Percentiles rank a stretch among this genome's conserved stretches.
These are phyloP conservation scores for Epichloe aotearoae DNA, from an alignment of 2,329 filamentous ascomycete species.

Conservation along the genomic window DNA sequence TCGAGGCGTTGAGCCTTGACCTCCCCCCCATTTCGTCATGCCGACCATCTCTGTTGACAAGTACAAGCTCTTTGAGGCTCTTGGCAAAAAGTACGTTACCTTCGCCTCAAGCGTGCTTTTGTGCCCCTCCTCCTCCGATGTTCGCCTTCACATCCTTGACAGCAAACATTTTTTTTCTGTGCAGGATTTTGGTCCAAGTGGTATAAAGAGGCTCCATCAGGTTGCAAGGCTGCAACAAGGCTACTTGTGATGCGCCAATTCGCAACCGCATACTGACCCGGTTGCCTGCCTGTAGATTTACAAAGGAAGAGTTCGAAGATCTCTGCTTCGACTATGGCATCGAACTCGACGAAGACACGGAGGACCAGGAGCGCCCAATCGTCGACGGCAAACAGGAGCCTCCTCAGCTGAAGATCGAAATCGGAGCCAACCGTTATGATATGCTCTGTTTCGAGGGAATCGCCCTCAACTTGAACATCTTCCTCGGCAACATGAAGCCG, in stretches of 20 bases:
- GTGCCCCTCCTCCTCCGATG: background rate
- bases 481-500: constrained; percentile 60
- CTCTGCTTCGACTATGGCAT: constrained; percentile 98
- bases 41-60: constrained; percentile 96
- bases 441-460: constrained; percentile 98
- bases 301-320: constrained; percentile 89
- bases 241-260: background rate
- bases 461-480: constrained; percentile 89
- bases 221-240: background rate
- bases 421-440: constrained; percentile 86
- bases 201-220: too few species aligned
- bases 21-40: constrained; percentile 40
- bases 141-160: background rate
- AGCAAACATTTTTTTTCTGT: too few species aligned
- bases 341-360: constrained; percentile 92
- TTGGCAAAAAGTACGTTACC: constrained; percentile 63
- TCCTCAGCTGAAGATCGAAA: constrained; percentile 93
- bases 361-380: constrained; percentile 58
- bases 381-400: constrained; percentile 72
- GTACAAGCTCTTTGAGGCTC: constrained; percentile 83
- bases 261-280: constrained; percentile 8
- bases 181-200: too few species aligned
- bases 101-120: constrained; percentile 8
- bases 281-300: constrained; percentile 44
- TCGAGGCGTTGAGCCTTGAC: constrained; percentile 12